phyloP scores from a whole-genome alignment of 2,329 filamentous ascomycete genomes.

The Aspergillus latus region DNA sequence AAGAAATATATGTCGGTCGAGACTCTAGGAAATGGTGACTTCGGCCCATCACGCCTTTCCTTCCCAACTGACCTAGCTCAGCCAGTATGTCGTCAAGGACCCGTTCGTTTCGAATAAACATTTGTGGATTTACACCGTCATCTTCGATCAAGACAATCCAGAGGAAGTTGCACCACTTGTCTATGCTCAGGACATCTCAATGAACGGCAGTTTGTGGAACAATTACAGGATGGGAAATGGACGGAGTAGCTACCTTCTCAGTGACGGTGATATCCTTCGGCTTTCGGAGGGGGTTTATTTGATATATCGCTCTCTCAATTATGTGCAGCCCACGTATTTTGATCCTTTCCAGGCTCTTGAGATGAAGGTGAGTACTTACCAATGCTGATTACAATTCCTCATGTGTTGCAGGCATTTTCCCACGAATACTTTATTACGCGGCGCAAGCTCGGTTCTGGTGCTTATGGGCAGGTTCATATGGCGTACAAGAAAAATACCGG shows the following conservation, averaged over 20 bases:
- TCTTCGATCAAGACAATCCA: constrained; percentile 42
- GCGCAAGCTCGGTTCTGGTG: constrained; percentile 44
- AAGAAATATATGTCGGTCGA: constrained; percentile 40
- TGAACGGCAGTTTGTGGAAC: constrained; percentile 45
- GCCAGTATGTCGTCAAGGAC: constrained; percentile 37
- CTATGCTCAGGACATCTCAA: constrained; percentile 46
- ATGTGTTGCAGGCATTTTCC: constrained; percentile 30
- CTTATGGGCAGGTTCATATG: constrained; percentile 46
- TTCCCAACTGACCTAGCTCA: constrained; percentile 20
- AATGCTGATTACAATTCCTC: not conserved
- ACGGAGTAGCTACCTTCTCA: constrained; percentile 38
- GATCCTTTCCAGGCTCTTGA: constrained; percentile 31
- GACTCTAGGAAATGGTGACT: constrained; percentile 32
- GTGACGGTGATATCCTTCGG: constrained; percentile 39
- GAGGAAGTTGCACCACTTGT: constrained; percentile 41
- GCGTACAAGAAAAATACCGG: constrained; percentile 35
- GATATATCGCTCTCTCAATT: constrained; percentile 19
- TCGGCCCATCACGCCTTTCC: not conserved
- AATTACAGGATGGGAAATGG: constrained; percentile 34
- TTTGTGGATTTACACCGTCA: constrained; percentile 44
- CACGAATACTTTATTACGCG: constrained; percentile 39
- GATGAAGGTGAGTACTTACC: constrained; percentile 31
- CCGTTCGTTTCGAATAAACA: constrained; percentile 43
- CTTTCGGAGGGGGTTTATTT: constrained; percentile 27
- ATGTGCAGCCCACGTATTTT: constrained; percentile 21